Conservation (phyloP, 208 protist species). For the Trypanosoma grayi region DNA sequence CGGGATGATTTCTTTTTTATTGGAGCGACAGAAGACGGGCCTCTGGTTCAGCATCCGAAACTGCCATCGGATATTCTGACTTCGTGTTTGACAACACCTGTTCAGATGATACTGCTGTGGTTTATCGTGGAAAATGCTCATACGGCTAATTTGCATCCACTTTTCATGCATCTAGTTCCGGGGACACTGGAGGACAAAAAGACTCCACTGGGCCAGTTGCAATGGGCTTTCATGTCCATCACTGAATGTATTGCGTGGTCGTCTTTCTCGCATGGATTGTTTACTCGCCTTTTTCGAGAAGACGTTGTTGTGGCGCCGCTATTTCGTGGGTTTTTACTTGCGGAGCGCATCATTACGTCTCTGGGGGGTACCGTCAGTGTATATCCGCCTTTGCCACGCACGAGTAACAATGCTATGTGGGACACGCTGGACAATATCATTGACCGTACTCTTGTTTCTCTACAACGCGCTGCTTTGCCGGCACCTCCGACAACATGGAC, state of each 20-base stretch:
- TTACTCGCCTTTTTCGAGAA: constrained; percentile 84
- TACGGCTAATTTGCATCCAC: constrained; percentile 61
- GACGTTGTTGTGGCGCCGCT: constrained; percentile 97
- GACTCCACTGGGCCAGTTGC: constrained; percentile 96
- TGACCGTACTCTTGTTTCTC: constrained; percentile 60
- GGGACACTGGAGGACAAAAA: constrained; percentile 85
- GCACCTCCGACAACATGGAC: constrained; percentile 47
- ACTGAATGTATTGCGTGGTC: constrained; percentile 99
- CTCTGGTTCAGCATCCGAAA: constrained; percentile 42
- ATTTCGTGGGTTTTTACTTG: constrained; percentile 98
- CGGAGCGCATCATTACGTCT: constrained; percentile 94
- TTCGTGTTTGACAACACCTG: constrained; percentile 98
- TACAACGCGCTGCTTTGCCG: constrained; percentile 57
- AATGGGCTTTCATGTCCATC: constrained; percentile 99
- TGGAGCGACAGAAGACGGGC: constrained; percentile 49
- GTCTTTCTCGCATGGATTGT: constrained; percentile 75
- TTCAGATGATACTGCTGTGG: constrained; percentile 96
- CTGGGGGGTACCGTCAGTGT: constrained; percentile 93
- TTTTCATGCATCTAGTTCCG: constrained; percentile 72
- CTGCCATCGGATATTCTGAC: constrained; percentile 97
- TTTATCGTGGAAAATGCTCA: constrained; percentile 69
- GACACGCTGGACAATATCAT: constrained; percentile 78
- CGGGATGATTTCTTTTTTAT: constrained; percentile 85
- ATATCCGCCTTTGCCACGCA: constrained; percentile 91
- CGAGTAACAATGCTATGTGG: constrained; percentile 93